phyloP scores from a whole-genome alignment of 2,329 filamentous ascomycete genomes.

The Talaromyces sp. region DNA sequence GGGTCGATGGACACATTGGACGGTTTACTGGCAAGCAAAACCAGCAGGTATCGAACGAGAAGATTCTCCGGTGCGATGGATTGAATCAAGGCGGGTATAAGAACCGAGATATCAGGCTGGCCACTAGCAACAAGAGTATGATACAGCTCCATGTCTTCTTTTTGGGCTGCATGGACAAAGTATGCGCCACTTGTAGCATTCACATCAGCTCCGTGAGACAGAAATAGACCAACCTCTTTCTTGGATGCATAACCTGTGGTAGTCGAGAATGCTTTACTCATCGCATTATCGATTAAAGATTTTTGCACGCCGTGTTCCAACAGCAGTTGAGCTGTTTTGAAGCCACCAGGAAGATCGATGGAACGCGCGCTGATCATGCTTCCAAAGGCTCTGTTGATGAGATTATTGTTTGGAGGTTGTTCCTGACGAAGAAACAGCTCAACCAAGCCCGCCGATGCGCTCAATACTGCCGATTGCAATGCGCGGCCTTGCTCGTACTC shows the following conservation, averaged over 20 bases:
- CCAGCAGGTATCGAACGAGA: background rate
- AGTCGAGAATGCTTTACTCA: background rate
- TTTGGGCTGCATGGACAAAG: background rate
- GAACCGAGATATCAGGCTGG: background rate
- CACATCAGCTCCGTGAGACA: conserved; percentile 1
- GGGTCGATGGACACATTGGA: background rate
- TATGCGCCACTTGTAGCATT: background rate
- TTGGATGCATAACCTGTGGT: background rate
- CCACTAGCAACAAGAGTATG: background rate
- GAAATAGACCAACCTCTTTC: background rate
- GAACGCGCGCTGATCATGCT: background rate
- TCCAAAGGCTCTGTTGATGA: background rate
- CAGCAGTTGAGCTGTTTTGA: background rate
- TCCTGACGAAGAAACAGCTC: background rate
- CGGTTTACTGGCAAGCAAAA: background rate
- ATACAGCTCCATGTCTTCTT: conserved; percentile 1
- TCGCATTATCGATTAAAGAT: background rate
- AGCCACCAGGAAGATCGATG: background rate
- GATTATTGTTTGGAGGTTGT: background rate
- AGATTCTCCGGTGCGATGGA: background rate
- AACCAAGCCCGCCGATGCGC: background rate
- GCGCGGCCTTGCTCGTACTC: conserved; percentile 37
- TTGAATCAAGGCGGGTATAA: background rate
- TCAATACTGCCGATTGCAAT: background rate
- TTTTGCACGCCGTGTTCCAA: background rate